These are phyloP conservation scores for Pachyrhizus erosus DNA, from an alignment of 306 rosid species.

Conservation along the genomic window DNA sequence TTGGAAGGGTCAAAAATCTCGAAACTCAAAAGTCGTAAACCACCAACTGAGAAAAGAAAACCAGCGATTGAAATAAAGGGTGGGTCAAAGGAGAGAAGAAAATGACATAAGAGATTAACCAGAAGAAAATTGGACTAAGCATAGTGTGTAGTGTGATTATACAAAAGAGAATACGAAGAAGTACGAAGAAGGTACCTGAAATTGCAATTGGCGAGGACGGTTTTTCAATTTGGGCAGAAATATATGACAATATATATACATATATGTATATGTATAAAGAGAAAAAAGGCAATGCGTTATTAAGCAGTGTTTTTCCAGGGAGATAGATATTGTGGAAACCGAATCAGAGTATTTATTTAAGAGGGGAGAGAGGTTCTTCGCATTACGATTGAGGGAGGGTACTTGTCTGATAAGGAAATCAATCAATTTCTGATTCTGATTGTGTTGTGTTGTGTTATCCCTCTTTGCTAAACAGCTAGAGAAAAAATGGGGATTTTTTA, in stretches of 20 bases:
- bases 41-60: background rate
- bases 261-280: background rate
- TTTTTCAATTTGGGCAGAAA: no score
- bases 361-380: background rate
- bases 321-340: constrained; percentile 7
- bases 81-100: constrained; percentile 41
- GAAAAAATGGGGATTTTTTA: constrained; percentile 19
- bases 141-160: constrained; percentile 12
- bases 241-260: background rate
- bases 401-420: constrained; percentile 17
- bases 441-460: background rate
- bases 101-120: background rate
- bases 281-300: constrained; percentile 16
- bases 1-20: constrained; percentile 40
- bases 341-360: background rate
- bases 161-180: background rate
- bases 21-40: constrained; percentile 24
- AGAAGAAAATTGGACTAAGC: constrained; percentile 29
- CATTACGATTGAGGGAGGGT: constrained; percentile 12
- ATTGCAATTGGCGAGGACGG: constrained; percentile 35
- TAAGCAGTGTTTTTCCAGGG: background rate
- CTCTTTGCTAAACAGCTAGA: background rate
- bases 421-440: background rate
- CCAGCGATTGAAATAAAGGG: constrained; percentile 28
- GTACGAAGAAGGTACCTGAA: constrained; percentile 42